Conservation (phyloP, 768 basidiomycete species). For the Amanita inopinata region DNA sequence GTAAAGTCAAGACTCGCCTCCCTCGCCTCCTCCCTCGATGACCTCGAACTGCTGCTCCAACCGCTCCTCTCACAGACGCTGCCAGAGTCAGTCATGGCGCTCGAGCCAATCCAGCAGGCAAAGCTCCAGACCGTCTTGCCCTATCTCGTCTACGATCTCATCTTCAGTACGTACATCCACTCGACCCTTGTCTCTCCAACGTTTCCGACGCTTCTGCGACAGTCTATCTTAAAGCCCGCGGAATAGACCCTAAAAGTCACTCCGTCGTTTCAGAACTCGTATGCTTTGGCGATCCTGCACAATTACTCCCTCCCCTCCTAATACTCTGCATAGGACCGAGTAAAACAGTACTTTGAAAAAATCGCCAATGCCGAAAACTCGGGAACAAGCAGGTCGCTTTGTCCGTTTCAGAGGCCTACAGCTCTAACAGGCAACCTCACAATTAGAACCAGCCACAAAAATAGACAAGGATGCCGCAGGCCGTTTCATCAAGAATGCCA, state of each 20-base stretch:
- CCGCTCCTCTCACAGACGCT: constrained; percentile 61
- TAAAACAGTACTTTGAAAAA: constrained; percentile 77
- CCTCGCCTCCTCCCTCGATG: constrained; percentile 51
- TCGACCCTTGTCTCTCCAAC: not conserved
- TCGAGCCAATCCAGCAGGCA: constrained; percentile 72
- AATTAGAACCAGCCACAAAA: constrained; percentile 27
- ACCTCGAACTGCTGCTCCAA: constrained; percentile 56
- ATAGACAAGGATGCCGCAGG: constrained; percentile 73
- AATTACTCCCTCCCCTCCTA: not conserved
- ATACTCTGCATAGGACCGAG: constrained; percentile 45
- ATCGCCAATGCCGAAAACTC: constrained; percentile 68
- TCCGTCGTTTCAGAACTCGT: constrained; percentile 69
- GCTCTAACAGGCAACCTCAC: constrained; percentile 4
- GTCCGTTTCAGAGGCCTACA: not conserved
- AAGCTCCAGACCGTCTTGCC: constrained; percentile 72
- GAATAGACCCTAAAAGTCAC: constrained; percentile 73
- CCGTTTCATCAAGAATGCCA: constrained; percentile 80
- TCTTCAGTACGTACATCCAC: constrained; percentile 56
- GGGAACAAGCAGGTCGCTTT: constrained; percentile 35
- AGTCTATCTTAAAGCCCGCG: constrained; percentile 79
- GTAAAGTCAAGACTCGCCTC: constrained; percentile 37
- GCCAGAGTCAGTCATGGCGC: constrained; percentile 49
- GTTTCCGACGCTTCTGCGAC: constrained; percentile 9
- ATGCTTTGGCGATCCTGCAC: constrained; percentile 12
- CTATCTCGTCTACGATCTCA: constrained; percentile 76